phyloP scores from a whole-genome alignment of 306 rosid species.

The Inga laurina region DNA sequence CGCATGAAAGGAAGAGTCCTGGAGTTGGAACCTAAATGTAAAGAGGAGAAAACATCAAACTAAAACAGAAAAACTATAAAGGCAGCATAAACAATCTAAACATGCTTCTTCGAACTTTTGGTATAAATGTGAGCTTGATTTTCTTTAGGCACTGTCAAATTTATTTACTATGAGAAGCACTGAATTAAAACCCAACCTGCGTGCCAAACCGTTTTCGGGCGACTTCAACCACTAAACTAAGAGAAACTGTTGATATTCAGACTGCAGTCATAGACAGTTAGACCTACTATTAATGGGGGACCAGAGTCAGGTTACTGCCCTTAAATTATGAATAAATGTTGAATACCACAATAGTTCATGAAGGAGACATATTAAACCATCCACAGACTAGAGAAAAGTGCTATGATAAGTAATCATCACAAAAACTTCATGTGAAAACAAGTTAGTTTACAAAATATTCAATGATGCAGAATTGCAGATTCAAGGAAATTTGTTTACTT shows the following conservation, averaged over 20 bases:
- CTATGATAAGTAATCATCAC: background rate
- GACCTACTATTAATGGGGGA: background rate
- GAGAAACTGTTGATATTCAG: slow-evolving; percentile 3
- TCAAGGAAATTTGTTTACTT: background rate
- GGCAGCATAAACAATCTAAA: background rate
- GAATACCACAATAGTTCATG: background rate
- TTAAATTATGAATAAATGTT: background rate
- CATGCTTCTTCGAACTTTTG: background rate
- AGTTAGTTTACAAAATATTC: background rate
- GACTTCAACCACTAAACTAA: background rate
- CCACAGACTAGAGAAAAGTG: background rate
- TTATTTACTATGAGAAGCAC: slow-evolving; percentile 4
- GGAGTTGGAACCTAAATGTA: background rate
- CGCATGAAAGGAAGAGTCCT: background rate
- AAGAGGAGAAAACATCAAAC: slow-evolving; percentile 8
- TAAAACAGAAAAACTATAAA: background rate
- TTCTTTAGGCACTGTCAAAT: background rate
- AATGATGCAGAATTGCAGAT: background rate
- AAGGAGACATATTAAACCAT: background rate
- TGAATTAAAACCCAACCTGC: slow-evolving; percentile 5
- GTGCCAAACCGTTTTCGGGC: background rate
- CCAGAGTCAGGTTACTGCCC: background rate
- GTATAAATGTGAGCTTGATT: background rate
- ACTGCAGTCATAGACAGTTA: background rate
- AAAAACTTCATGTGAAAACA: background rate